Percentiles rank a stretch among this genome's conserved stretches.
phyloP scores from a whole-genome alignment of 306 rosid species.

The Amphicarpaea edgeworthii region DNA sequence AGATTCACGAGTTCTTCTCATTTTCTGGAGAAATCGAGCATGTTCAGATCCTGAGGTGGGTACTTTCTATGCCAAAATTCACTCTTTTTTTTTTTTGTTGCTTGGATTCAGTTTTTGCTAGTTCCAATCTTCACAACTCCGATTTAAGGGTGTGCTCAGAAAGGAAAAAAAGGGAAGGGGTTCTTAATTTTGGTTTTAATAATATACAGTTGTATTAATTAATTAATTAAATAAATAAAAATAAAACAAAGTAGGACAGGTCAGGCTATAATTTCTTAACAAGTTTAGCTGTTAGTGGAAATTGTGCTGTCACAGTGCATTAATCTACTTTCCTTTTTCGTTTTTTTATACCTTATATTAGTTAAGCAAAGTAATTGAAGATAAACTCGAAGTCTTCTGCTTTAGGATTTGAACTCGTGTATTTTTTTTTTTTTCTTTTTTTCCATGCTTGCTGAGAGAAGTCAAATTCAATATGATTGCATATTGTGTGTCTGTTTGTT shows the following conservation, averaged over 20 bases:
- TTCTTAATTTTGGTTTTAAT: slow-evolving; percentile 33
- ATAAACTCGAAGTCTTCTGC: slow-evolving; percentile 5
- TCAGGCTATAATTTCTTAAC: background rate
- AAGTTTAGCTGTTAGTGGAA: background rate
- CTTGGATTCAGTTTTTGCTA: slow-evolving; percentile 29
- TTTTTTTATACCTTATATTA: background rate
- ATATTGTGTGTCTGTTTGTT: slow-evolving; percentile 44
- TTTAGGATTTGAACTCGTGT: slow-evolving; percentile 11
- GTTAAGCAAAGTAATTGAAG: slow-evolving; percentile 16
- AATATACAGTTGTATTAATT: slow-evolving; percentile 12
- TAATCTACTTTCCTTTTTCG: slow-evolving; percentile 5
- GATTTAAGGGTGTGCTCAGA: slow-evolving; percentile 34
- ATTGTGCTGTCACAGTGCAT: background rate
- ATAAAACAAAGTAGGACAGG: background rate
- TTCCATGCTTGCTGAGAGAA: slow-evolving; percentile 25
- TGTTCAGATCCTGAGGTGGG: slow-evolving; percentile 75
- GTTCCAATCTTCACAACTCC: slow-evolving; percentile 6
- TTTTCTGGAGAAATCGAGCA: slow-evolving; percentile 92
- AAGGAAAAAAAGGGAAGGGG: slow-evolving; percentile 12
- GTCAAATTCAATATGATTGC: slow-evolving; percentile 11
- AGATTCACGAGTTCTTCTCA: slow-evolving; percentile 94
- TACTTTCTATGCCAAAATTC: background rate
- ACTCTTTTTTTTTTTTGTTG: background rate
- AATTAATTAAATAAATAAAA: background rate
- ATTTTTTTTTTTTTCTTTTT: background rate